Evolutionary conservation across 208 protist genomes (phyloP).

Genomic region (Trypanosoma caninum): DNA sequence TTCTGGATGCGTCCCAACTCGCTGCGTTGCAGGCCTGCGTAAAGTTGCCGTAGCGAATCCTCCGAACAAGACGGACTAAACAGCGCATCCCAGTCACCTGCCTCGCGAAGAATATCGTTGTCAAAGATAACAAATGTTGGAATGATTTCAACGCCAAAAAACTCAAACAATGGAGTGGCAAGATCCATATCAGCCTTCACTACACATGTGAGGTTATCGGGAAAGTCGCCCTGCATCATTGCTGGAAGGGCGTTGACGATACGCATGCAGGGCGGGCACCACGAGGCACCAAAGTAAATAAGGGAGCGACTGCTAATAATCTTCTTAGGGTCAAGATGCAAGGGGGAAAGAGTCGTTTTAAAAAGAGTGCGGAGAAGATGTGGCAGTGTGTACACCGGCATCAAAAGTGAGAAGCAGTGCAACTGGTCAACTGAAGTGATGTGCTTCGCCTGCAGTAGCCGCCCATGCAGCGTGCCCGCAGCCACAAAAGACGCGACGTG

Average conservation of each 20-base stretch:
- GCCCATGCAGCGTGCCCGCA: slow-evolving; percentile 13
- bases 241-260: slow-evolving; percentile 52
- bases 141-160: slow-evolving; percentile 74
- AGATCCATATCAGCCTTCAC: slow-evolving; percentile 85
- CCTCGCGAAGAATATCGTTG: slow-evolving; percentile 41
- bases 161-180: slow-evolving; percentile 61
- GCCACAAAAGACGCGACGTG: too few species aligned
- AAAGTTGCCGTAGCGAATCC: slow-evolving; percentile 8
- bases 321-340: slow-evolving; percentile 8
- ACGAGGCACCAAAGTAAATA: slow-evolving; percentile 76
- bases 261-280: slow-evolving; percentile 85
- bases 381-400: slow-evolving; percentile 61
- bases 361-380: slow-evolving; percentile 52
- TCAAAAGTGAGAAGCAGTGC: slow-evolving; percentile 57
- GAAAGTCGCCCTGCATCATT: slow-evolving; percentile 47
- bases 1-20: slow-evolving; percentile 70
- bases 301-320: slow-evolving; percentile 20
- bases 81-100: slow-evolving; percentile 6
- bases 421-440: slow-evolving; percentile 53
- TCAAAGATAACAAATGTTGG: slow-evolving; percentile 78
- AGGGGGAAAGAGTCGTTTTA: slow-evolving; percentile 19
- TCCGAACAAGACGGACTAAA: neutral
- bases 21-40: slow-evolving; percentile 31
- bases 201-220: slow-evolving; percentile 29
- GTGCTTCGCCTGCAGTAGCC: slow-evolving; percentile 66